phyloP scores from a whole-genome alignment of 306 rosid genomes.

The Acacia acuminata region DNA sequence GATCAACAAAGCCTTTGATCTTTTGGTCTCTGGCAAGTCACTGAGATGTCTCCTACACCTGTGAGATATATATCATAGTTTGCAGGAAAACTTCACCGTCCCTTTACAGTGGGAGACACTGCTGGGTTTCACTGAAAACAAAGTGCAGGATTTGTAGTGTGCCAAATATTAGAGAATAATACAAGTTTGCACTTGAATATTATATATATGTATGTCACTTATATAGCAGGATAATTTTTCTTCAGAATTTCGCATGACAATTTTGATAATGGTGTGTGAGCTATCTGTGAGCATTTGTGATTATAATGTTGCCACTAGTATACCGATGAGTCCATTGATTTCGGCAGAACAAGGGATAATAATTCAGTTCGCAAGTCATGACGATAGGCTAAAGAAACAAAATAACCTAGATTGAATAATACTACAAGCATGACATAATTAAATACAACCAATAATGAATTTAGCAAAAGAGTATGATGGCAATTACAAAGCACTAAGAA shows the following conservation, averaged over 20 bases:
- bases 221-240: neutral
- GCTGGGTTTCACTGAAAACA: too few relatives aligned
- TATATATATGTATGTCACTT: neutral
- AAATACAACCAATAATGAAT: conserved; percentile 21
- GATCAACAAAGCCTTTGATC: conserved; percentile 62
- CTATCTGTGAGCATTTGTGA: neutral
- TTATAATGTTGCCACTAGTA: neutral
- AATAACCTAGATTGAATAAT: neutral
- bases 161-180: too few relatives aligned
- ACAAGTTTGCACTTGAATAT: neutral
- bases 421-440: neutral
- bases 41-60: conserved; percentile 57
- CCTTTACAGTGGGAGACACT: neutral
- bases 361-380: too few relatives aligned
- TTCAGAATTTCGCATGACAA: neutral
- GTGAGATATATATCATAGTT: neutral
- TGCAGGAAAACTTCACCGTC: too few relatives aligned
- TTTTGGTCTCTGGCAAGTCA: conserved; percentile 51
- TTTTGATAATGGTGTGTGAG: neutral
- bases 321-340: neutral
- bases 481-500: conserved; percentile 18
- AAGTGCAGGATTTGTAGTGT: too few relatives aligned
- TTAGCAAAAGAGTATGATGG: neutral
- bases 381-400: neutral
- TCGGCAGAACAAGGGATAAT: neutral